Evolutionary conservation across 257 asterid species (phyloP).

Genomic region (Nicotiana undulata): DNA sequence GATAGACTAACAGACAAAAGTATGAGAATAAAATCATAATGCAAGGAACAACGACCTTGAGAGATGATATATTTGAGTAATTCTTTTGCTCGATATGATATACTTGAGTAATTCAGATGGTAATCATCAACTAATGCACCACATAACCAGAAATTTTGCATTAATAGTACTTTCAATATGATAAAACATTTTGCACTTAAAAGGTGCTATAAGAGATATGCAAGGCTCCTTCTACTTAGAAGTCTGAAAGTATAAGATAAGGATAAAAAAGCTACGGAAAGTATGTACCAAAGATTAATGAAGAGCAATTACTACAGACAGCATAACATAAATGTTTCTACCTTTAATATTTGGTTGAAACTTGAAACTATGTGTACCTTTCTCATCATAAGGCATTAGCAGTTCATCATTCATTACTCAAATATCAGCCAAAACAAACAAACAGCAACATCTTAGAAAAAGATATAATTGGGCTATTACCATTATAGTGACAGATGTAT

Average conservation of each 20-base stretch:
- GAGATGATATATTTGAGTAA: background rate
- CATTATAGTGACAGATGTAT: slow-evolving; percentile 79
- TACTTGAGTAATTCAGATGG: background rate
- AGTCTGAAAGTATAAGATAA: background rate
- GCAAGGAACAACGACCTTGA: background rate
- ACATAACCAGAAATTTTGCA: background rate
- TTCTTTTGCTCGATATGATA: background rate
- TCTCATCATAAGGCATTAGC: background rate
- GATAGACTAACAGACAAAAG: background rate
- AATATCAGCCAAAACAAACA: background rate
- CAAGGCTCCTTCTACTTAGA: background rate
- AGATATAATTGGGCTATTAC: slow-evolving; percentile 21
- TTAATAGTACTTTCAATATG: background rate
- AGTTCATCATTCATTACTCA: background rate
- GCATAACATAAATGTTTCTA: background rate
- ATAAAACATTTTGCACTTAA: background rate
- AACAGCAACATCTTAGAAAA: background rate
- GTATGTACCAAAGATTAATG: background rate
- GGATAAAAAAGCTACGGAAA: background rate
- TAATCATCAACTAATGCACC: background rate
- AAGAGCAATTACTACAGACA: background rate
- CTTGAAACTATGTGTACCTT: background rate
- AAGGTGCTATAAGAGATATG: background rate
- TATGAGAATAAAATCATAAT: background rate
- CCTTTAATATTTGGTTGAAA: background rate